These are phyloP conservation scores for Annulohypoxylon bovei DNA, from an alignment of 495 filamentous ascomycete genomes.

Conservation along the genomic window DNA sequence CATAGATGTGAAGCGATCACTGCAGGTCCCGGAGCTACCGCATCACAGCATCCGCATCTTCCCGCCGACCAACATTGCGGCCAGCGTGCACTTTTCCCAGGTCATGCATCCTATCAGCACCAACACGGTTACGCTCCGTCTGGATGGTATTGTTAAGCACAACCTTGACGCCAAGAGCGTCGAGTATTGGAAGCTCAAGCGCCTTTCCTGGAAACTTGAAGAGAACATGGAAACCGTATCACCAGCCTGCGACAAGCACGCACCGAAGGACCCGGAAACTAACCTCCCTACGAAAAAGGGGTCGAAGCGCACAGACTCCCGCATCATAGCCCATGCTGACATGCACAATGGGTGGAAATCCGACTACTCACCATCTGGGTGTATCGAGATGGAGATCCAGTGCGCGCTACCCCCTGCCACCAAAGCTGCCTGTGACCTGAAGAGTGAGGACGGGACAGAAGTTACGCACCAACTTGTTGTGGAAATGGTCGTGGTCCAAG, in stretches of 20 bases:
- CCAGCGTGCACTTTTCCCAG: constrained; percentile 78
- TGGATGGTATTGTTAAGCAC: constrained; percentile 80
- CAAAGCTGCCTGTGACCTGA: constrained; percentile 73
- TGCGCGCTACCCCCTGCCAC: constrained; percentile 69
- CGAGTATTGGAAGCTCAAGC: constrained; percentile 85
- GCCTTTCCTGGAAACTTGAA: constrained; percentile 92
- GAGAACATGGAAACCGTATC: constrained; percentile 83
- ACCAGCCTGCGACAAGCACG: constrained; percentile 82
- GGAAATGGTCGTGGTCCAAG: constrained; percentile 94
- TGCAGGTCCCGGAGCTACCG: constrained; percentile 67
- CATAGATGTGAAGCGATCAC: constrained; percentile 78
- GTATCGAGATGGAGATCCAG: constrained; percentile 84
- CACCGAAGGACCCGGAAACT: constrained; percentile 65
- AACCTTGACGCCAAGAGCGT: constrained; percentile 61
- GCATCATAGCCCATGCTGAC: constrained; percentile 77
- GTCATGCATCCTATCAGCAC: constrained; percentile 89
- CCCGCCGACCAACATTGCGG: constrained; percentile 92
- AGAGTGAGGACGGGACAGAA: constrained; percentile 77
- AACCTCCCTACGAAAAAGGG: constrained; percentile 69
- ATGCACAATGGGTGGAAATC: constrained; percentile 93
- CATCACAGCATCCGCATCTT: constrained; percentile 91
- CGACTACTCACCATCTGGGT: constrained; percentile 77
- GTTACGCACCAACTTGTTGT: constrained; percentile 86
- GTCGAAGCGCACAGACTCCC: constrained; percentile 77
- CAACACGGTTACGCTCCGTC: constrained; percentile 78